Base-by-base conservation (phyloP, 1,139 yeast genomes). In the Debaryomyces nepalensis region DNA sequence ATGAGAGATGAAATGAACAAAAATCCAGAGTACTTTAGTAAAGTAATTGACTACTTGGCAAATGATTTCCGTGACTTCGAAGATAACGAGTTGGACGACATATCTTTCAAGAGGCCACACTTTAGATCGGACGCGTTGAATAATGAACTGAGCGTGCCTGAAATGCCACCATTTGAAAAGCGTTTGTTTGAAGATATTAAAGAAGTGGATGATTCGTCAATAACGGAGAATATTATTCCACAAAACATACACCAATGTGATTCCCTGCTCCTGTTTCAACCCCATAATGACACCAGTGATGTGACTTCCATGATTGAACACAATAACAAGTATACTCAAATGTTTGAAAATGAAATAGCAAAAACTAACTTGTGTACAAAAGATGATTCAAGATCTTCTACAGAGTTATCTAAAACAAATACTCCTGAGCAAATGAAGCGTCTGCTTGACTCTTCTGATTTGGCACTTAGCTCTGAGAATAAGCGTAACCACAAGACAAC, bases 21-120 rank as follows among this genome's bases (percentile, higher is more conserved):
- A 11, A 51, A 51, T 15, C 59, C 61, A 2, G 41, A 32, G 14
- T 33, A 46, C 5, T 55, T 43, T 32, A 34, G 40, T 3, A 39
- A 46, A 10, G 42, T 48, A 3, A 41, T 58, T n/a, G 47, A 52
- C 7, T 40, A 37, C 11, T 35, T 63, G 3, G 54, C 44, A 3
- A 43, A 51, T 0, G 66, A 64, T 8, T 47, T 61, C 32, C 33
- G 30, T 3, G 36, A 44, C 9, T 58, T 46, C 41, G 40, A 48
- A 9, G 52, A 52, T 33, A 45, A 39, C 5, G 59, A 59, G 18
- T 42, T 57, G 16, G 53, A 51, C n/a, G 44, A 45, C 15, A 39
- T 58, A n/a, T 30, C 40, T 14, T 45, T 53, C 42, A 50, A 46
- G 35, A 49, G 40, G 22, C 45, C 47, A 2, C 26, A 41, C 9